Evolutionary conservation across 2,329 filamentous ascomycete species (phyloP).

Genomic region (Hymenoscyphus repandus): DNA sequence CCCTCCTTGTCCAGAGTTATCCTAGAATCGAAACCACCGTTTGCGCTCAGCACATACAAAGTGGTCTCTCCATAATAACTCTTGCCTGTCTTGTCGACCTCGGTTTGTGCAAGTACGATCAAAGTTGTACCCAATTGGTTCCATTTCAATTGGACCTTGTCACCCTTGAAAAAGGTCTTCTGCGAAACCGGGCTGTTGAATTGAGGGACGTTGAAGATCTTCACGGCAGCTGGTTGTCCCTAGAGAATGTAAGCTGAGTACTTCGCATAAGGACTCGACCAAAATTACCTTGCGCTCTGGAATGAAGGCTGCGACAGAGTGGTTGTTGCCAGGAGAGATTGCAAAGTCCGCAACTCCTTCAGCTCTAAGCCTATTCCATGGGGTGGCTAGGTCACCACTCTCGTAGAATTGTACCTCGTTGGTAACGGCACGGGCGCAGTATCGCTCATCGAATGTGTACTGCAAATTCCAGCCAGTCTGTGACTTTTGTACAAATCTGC

Average conservation of each 20-base stretch:
- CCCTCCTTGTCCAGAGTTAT: slow-evolving; percentile 94
- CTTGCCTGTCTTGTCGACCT: slow-evolving; percentile 97
- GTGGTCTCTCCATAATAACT: slow-evolving; percentile 99
- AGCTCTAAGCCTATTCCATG: slow-evolving; percentile 92
- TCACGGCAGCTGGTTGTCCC: slow-evolving; percentile 90
- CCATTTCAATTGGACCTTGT: slow-evolving; percentile 99
- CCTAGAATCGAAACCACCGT: slow-evolving; percentile 86
- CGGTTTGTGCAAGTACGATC: slow-evolving; percentile 93
- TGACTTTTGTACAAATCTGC: slow-evolving; percentile 90
- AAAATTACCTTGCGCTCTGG: slow-evolving; percentile 82
- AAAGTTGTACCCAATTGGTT: slow-evolving; percentile 86
- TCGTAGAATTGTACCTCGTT: slow-evolving; percentile 98
- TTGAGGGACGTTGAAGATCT: slow-evolving; percentile 88
- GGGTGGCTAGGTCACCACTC: slow-evolving; percentile 74
- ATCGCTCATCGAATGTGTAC: slow-evolving; percentile 89
- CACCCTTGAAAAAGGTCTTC: slow-evolving; percentile 98
- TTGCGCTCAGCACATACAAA: slow-evolving; percentile 89
- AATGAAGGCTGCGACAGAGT: slow-evolving; percentile 90
- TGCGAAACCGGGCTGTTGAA: slow-evolving; percentile 82
- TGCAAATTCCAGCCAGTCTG: slow-evolving; percentile 96
- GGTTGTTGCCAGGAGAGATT: slow-evolving; percentile 80
- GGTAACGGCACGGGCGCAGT: slow-evolving; percentile 87
- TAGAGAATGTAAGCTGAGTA: slow-evolving; percentile 35
- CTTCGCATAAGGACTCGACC: no score
- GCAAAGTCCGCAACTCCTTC: slow-evolving; percentile 90